These are phyloP conservation scores for Tolypocladium nubicola DNA, from an alignment of 2,329 filamentous ascomycete species.

Conservation along the genomic window DNA sequence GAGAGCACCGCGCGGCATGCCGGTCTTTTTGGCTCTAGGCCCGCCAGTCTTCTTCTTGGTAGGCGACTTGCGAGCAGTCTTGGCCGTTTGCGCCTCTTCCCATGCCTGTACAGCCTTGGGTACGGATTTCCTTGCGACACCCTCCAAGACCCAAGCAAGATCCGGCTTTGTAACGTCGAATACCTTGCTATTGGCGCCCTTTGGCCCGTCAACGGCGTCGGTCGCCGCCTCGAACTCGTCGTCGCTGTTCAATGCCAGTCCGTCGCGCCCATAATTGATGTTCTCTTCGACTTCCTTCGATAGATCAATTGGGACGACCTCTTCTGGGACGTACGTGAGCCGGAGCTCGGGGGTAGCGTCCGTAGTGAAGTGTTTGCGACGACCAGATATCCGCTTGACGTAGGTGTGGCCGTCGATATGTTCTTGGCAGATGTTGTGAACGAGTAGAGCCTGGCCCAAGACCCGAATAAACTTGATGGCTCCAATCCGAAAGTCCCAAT, in stretches of 20 bases:
- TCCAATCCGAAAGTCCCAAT: conserved; percentile 70
- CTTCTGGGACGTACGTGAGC: conserved; percentile 63
- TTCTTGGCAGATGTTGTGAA: conserved; percentile 37
- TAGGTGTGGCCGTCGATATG: conserved; percentile 27
- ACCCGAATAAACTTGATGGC: conserved; percentile 78
- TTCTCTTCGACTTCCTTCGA: conserved; percentile 58
- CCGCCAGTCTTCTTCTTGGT: conserved; percentile 12
- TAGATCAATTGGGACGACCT: conserved; percentile 70
- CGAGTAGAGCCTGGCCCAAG: conserved; percentile 65
- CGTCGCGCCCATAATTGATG: conserved; percentile 37
- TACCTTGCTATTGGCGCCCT: conserved; percentile 17
- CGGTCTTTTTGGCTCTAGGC: conserved; percentile 9
- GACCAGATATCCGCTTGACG: conserved; percentile 56
- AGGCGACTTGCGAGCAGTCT: conserved; percentile 12
- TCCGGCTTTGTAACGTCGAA: conserved; percentile 60
- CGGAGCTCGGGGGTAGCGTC: conserved; percentile 70
- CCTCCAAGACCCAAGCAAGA: conserved; percentile 27
- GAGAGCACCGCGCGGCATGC: conserved; percentile 20
- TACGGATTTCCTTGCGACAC: conserved; percentile 14
- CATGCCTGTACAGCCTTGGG: conserved; percentile 16
- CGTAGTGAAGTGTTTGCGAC: conserved; percentile 60
- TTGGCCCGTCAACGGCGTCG: conserved; percentile 12
- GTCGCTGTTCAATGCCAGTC: conserved; percentile 53
- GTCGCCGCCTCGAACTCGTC: conserved; percentile 45
- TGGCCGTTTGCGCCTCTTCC: conserved; percentile 12